Evolutionary conservation across 306 rosid species (phyloP), one percentile per base, ranked within the genome.

Genomic region (Begonia loranthoides): DNA sequence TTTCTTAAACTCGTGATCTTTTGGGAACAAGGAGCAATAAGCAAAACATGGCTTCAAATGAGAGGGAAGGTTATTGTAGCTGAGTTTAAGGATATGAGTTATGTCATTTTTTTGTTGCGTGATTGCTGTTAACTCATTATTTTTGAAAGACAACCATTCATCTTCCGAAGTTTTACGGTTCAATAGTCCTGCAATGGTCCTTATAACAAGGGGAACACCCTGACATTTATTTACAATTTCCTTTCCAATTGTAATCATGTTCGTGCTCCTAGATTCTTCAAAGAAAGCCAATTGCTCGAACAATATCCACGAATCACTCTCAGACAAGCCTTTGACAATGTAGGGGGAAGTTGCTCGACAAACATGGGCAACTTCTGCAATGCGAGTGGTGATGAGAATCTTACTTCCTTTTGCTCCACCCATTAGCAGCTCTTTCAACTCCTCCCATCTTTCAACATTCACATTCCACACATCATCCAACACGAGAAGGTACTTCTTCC

Each of bases 131-230:
- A n/a, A n/a, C n/a, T n/a, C n/a, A n/a, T n/a, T n/a, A n/a, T n/a
- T n/a, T n/a, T n/a, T n/a, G n/a, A n/a, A n/a, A n/a, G n/a, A n/a
- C n/a, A n/a, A n/a, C n/a, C n/a, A n/a, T n/a, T n/a, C n/a, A n/a
- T n/a, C 52, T 41, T n/a, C n/a, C 38, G 61, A 41, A 17, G 15
- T 70, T 52, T 60, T 61, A 41, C 33, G 46, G 50, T 52, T 66
- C 59, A 76, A 57, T 17, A 5, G 8, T 5, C 43, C 8, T 39
- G 14, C 38, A 9, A 50, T 19, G 3, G n/a, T 50, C 22, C 54
- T 50, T 21, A 50, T 50, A 5, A 28, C 54, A 21, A 50, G 54
- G 22, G 38, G 54, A 50, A 50, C 38, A 50, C 54, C 54, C 22
- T 16, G 17, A 5, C 17, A 21, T 15, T 19, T 50, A 9, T 22